A percentile compares a stretch with the other conserved stretches of the same genome.
These are phyloP conservation scores for Sphagnum contortum DNA, from an alignment of 225 moss, liverwort and hornwort genomes.

Conservation along the genomic window DNA sequence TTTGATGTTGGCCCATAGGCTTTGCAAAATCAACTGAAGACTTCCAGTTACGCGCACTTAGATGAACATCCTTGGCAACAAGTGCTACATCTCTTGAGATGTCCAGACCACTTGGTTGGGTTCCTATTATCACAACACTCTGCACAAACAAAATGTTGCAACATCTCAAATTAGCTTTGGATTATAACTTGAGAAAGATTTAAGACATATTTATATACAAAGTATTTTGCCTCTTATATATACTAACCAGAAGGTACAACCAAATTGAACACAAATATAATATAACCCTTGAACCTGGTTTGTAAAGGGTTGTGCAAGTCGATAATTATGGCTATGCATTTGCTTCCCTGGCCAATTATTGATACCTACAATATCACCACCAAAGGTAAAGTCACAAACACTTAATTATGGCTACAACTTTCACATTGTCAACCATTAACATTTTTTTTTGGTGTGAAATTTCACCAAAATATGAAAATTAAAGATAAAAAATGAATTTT, in stretches of 20 bases:
- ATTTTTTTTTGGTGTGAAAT: too few relatives aligned
- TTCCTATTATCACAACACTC: slow-evolving; percentile 82
- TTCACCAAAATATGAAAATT: too few relatives aligned
- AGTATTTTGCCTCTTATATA: too few relatives aligned
- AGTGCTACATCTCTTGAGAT: slow-evolving; percentile 56
- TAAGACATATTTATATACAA: too few relatives aligned
- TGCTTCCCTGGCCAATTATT: slow-evolving; percentile 75
- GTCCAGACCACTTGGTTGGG: slow-evolving; percentile 57
- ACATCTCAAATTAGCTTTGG: neutral
- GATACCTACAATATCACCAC: slow-evolving; percentile 34
- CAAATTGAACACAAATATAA: too few relatives aligned
- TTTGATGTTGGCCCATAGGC: slow-evolving; percentile 25
- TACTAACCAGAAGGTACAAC: too few relatives aligned
- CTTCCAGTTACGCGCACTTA: slow-evolving; percentile 63
- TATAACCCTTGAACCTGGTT: slow-evolving; percentile 45
- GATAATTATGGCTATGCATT: slow-evolving; percentile 93
- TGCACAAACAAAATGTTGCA: slow-evolving; percentile 10
- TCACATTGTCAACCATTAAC: too few relatives aligned
- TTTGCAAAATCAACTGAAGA: slow-evolving; percentile 25
- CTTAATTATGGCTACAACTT: too few relatives aligned
- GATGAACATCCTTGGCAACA: slow-evolving; percentile 70
- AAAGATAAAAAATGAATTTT: too few relatives aligned
- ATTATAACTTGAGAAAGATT: too few relatives aligned
- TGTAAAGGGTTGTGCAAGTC: slow-evolving; percentile 55
- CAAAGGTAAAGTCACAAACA: too few relatives aligned